Conservation (phyloP, 352 stramenopile species). For the Elongisporangium prolatum region DNA sequence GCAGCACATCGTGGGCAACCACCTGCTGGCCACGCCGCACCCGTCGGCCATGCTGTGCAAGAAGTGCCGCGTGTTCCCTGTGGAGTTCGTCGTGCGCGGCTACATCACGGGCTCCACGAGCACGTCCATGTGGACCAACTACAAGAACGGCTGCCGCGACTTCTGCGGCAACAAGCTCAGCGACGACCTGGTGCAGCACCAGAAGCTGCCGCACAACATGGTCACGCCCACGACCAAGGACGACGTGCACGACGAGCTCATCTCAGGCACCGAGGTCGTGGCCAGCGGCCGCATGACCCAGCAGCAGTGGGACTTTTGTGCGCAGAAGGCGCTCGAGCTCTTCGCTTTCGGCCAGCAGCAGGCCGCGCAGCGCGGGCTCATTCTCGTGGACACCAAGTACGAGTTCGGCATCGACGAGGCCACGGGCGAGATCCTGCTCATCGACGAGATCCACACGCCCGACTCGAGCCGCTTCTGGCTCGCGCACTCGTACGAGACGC, state of each 20-base stretch:
- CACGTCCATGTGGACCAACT: conserved; percentile 99
- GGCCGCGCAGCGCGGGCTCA: conserved; percentile 90
- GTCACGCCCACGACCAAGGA: conserved; percentile 99
- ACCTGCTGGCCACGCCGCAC: conserved; percentile 93
- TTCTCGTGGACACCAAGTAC: conserved; percentile 99
- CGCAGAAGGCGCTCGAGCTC: conserved; percentile 89
- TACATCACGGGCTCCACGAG: conserved; percentile 97
- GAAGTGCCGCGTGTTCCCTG: conserved; percentile 95
- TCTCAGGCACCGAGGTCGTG: conserved; percentile 93
- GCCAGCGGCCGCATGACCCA: conserved; percentile 93
- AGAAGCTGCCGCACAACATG: conserved; percentile 93
- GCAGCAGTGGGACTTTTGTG: conserved; percentile 95
- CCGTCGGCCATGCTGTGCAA: conserved; percentile 94
- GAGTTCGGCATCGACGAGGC: conserved; percentile 77
- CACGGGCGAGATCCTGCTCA: conserved; percentile 92
- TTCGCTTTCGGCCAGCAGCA: conserved; percentile 91
- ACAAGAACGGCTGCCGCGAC: conserved; percentile 91
- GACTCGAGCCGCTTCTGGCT: conserved; percentile 97
- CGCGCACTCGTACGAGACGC: conserved; percentile 85
- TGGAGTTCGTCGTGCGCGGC: conserved; percentile 98
- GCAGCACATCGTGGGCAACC: conserved; percentile 96
- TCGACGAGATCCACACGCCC: conserved; percentile 99
- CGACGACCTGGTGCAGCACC: conserved; percentile 96
- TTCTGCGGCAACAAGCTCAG: conserved; percentile 96
- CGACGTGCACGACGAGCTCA: conserved; percentile 97